These are phyloP conservation scores for Amphibolis antarctica DNA, from an alignment of 106 monocot species.

Conservation along the genomic window DNA sequence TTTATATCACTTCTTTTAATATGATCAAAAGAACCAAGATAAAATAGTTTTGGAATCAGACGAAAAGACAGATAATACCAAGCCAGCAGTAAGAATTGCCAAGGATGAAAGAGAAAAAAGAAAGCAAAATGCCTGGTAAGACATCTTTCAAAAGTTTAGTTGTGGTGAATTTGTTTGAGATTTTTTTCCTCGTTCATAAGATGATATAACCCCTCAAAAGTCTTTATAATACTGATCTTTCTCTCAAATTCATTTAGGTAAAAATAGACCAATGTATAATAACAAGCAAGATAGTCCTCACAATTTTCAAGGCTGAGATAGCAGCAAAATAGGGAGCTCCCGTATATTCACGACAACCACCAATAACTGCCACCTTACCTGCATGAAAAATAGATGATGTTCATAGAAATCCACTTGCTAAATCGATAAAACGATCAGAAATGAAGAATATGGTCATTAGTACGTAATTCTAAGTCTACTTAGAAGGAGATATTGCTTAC, in stretches of 20 bases:
- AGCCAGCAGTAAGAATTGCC: too few species aligned
- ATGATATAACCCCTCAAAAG: too few species aligned
- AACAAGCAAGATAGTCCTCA: slow-evolving; percentile 13
- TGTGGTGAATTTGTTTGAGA: too few species aligned
- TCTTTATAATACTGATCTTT: neutral
- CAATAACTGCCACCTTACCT: slow-evolving; percentile 96
- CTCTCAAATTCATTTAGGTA: neutral
- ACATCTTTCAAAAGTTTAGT: too few species aligned
- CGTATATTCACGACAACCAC: slow-evolving; percentile 97
- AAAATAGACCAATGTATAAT: neutral
- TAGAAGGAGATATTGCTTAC: neutral
- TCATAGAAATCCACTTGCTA: neutral
- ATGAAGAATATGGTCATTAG: neutral
- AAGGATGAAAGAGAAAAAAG: too few species aligned
- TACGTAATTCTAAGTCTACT: neutral
- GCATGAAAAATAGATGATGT: slow-evolving; percentile 4
- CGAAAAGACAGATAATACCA: too few species aligned
- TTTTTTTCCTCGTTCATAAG: too few species aligned
- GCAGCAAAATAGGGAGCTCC: slow-evolving; percentile 98
- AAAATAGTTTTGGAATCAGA: too few species aligned
- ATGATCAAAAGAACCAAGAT: too few species aligned
- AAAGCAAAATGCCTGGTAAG: too few species aligned
- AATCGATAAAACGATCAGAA: neutral
- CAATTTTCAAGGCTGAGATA: slow-evolving; percentile 91
- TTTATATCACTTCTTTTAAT: too few species aligned